A percentile compares a stretch with the other conserved stretches of the same genome.
Evolutionary conservation across 805 yeast species (phyloP).

Genomic region (Huiozyma sinensis): DNA sequence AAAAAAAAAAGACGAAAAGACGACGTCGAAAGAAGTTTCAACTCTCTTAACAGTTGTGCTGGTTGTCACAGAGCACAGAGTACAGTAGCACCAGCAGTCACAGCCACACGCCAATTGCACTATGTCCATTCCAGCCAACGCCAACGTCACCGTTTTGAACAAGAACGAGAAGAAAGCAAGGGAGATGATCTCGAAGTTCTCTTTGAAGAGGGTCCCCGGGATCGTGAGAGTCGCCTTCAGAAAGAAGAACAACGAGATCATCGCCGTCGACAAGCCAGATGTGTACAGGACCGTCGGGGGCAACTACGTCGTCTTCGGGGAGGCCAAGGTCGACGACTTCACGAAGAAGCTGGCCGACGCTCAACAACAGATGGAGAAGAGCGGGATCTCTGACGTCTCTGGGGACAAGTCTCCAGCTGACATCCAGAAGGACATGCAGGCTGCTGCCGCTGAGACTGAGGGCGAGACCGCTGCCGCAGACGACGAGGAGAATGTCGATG

Average conservation of each 20-base stretch:
- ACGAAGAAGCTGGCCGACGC: slow-evolving; percentile 79
- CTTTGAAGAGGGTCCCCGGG: slow-evolving; percentile 83
- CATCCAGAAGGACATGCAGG: slow-evolving; percentile 73
- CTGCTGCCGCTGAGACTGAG: slow-evolving; percentile 41
- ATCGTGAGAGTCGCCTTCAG: slow-evolving; percentile 92
- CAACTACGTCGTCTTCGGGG: slow-evolving; percentile 94
- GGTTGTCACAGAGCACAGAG: too few relatives aligned
- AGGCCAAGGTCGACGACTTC: slow-evolving; percentile 92
- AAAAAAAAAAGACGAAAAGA: too few relatives aligned
- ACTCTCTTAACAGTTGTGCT: too few relatives aligned
- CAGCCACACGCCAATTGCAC: background rate
- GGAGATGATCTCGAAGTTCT: slow-evolving; percentile 76
- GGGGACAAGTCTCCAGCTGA: slow-evolving; percentile 61
- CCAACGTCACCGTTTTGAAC: slow-evolving; percentile 50
- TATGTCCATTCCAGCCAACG: background rate
- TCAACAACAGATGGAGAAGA: slow-evolving; percentile 49
- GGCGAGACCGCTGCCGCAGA: slow-evolving; percentile 33
- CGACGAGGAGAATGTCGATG: slow-evolving; percentile 67
- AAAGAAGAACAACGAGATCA: slow-evolving; percentile 82
- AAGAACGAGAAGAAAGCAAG: slow-evolving; percentile 95
- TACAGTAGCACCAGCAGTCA: too few relatives aligned
- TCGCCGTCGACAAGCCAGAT: slow-evolving; percentile 88
- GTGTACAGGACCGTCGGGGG: slow-evolving; percentile 91
- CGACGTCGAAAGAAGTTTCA: too few relatives aligned
- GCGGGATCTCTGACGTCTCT: slow-evolving; percentile 35